Conservation (phyloP, 305 asterid species). For the Andrographis paniculata region DNA sequence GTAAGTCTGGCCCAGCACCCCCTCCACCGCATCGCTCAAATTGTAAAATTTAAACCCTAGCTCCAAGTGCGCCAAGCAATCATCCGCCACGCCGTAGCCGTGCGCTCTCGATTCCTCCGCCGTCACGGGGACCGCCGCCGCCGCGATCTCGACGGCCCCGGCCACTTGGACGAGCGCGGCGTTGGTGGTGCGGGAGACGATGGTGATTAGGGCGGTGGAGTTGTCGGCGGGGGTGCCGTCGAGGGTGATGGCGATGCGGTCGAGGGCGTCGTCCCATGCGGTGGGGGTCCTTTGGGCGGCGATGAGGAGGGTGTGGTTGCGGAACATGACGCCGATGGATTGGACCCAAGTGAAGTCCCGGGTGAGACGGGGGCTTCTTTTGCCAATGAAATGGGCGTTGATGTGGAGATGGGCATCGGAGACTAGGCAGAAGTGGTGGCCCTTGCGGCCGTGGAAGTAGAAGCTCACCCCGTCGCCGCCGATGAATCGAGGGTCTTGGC, state of each 20-base stretch:
- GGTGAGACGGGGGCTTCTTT: slow-evolving; percentile 43
- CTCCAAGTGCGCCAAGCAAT: slow-evolving; percentile 78
- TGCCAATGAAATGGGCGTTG: slow-evolving; percentile 79
- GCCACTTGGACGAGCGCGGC: slow-evolving; percentile 50
- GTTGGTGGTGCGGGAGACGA: slow-evolving; percentile 30
- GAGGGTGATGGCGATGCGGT: slow-evolving; percentile 42
- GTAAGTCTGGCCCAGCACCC: slow-evolving; percentile 74
- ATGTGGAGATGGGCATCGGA: slow-evolving; percentile 66
- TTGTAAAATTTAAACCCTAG: slow-evolving; percentile 67
- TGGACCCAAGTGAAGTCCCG: slow-evolving; percentile 85
- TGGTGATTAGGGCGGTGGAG: slow-evolving; percentile 33
- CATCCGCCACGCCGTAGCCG: slow-evolving; percentile 52
- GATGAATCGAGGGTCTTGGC: slow-evolving; percentile 72
- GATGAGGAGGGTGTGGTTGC: slow-evolving; percentile 36
- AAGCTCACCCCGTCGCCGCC: slow-evolving; percentile 78
- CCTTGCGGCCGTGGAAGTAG: slow-evolving; percentile 81
- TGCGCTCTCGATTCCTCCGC: slow-evolving; percentile 49
- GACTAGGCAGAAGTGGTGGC: slow-evolving; percentile 62
- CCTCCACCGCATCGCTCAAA: slow-evolving; percentile 48
- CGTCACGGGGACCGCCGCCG: slow-evolving; percentile 58
- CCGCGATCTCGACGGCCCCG: slow-evolving; percentile 57
- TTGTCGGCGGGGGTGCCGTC: slow-evolving; percentile 35
- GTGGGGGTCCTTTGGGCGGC: slow-evolving; percentile 53
- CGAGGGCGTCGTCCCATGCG: slow-evolving; percentile 48
- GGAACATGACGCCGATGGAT: slow-evolving; percentile 65